Percentiles rank a stretch among this genome's conserved stretches.
These are phyloP conservation scores for Suillus weaverae DNA, from an alignment of 768 basidiomycete species.

Conservation along the genomic window DNA sequence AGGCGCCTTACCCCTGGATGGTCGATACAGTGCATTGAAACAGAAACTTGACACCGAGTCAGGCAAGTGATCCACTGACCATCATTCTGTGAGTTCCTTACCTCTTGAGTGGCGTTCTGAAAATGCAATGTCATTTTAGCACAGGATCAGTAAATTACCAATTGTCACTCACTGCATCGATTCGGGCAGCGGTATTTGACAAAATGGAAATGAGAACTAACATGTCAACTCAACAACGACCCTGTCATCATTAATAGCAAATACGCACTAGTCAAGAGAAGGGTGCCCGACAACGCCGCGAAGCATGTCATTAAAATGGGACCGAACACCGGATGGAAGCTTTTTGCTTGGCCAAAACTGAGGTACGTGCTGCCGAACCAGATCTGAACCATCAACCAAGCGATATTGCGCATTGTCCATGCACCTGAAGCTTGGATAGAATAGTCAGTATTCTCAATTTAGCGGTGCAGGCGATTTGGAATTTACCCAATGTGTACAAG, in stretches of 20 bases:
- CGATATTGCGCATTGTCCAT: constrained; percentile 49
- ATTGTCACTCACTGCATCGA: constrained; percentile 50
- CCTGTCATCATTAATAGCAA: background rate
- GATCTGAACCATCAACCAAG: constrained; percentile 85
- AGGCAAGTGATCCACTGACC: constrained; percentile 9
- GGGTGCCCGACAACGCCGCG: constrained; percentile 75
- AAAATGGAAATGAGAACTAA: constrained; percentile 81
- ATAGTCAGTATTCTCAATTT: constrained; percentile 25
- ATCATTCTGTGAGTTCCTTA: constrained; percentile 18
- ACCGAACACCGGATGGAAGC: constrained; percentile 70
- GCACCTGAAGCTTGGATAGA: constrained; percentile 27
- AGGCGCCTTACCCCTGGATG: constrained; percentile 71
- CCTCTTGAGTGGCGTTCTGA: constrained; percentile 64
- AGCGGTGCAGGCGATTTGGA: background rate
- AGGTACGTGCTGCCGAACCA: constrained; percentile 83
- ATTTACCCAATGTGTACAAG: constrained; percentile 49
- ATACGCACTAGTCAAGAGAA: constrained; percentile 74
- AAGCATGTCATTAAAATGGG: constrained; percentile 80
- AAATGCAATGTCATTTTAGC: constrained; percentile 1
- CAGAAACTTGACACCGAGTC: constrained; percentile 56
- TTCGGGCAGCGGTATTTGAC: constrained; percentile 85
- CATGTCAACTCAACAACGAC: constrained; percentile 11
- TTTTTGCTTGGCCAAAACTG: constrained; percentile 53
- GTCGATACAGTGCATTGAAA: constrained; percentile 87
- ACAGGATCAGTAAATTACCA: background rate